A percentile compares a stretch with the other conserved stretches of the same genome.
phyloP scores from a whole-genome alignment of 140 eudicot genomes.

The Oenanthe javanica region DNA sequence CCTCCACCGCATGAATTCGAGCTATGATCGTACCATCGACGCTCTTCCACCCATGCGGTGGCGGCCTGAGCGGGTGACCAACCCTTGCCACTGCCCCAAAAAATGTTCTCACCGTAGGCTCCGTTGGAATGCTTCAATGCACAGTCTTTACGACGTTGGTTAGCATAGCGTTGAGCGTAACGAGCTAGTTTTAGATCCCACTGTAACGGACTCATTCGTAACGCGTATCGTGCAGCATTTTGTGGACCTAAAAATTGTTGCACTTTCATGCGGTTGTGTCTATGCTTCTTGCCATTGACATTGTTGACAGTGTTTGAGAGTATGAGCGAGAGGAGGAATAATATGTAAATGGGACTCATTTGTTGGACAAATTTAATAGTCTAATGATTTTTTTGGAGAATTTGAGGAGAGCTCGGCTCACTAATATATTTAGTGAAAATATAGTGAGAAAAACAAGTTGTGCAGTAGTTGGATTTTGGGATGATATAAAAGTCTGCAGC shows the following conservation, averaged over 20 bases:
- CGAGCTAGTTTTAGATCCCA: slow-evolving; percentile 50
- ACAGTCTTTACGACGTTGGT: slow-evolving; percentile 49
- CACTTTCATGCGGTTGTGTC: neutral
- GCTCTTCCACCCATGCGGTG: slow-evolving; percentile 52
- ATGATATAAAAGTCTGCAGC: slow-evolving; percentile 19
- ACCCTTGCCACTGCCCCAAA: slow-evolving; percentile 64
- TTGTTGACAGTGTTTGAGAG: neutral
- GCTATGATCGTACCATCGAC: slow-evolving; percentile 49
- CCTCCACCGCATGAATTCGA: slow-evolving; percentile 45
- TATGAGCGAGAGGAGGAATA: slow-evolving; percentile 23
- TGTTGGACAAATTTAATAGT: neutral
- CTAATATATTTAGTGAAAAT: neutral
- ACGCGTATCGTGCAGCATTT: slow-evolving; percentile 49
- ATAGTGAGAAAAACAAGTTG: neutral
- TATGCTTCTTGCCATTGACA: neutral
- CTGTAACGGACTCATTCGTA: slow-evolving; percentile 41
- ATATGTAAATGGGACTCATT: slow-evolving; percentile 15
- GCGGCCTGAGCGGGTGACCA: slow-evolving; percentile 63
- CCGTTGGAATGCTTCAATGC: slow-evolving; percentile 64
- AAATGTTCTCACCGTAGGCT: slow-evolving; percentile 74
- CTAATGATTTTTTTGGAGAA: neutral
- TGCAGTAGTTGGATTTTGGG: slow-evolving; percentile 15
- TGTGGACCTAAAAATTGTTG: slow-evolving; percentile 43
- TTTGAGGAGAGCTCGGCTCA: neutral
- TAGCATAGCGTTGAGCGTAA: slow-evolving; percentile 54